Evolutionary conservation across 2,329 filamentous ascomycete genomes (phyloP).

Genomic region (Beauveria varroae): DNA sequence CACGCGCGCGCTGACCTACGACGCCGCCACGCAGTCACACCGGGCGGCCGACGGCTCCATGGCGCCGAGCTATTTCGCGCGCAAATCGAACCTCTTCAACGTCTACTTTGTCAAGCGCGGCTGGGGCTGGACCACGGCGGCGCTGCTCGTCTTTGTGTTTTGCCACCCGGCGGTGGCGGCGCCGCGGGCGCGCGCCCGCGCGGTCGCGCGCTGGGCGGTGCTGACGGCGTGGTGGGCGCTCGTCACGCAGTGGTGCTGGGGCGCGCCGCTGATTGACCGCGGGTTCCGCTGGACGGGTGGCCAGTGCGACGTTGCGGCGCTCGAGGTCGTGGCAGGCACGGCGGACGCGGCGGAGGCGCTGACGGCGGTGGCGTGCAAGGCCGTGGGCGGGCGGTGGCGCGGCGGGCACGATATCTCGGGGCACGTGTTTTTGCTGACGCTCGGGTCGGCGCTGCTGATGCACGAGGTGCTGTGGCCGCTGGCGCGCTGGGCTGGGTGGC

Average conservation of each 20-base stretch:
- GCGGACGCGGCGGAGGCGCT: conserved; percentile 45
- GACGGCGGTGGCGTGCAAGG: conserved; percentile 74
- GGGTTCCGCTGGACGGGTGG: conserved; percentile 86
- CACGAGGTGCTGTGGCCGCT: conserved; percentile 67
- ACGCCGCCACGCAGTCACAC: conserved; percentile 55
- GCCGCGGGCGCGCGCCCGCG: conserved; percentile 40
- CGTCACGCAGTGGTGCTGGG: conserved; percentile 96
- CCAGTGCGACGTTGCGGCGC: conserved; percentile 58
- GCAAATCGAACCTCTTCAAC: conserved; percentile 90
- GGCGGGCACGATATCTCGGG: conserved; percentile 97
- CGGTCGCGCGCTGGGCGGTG: conserved; percentile 58
- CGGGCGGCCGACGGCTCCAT: conserved; percentile 43
- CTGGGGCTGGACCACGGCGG: conserved; percentile 82
- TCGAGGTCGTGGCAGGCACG: conserved; percentile 38
- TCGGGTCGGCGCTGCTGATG: conserved; percentile 73
- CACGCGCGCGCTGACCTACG: conserved; percentile 57
- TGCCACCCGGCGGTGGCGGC: conserved; percentile 52
- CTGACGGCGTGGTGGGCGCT: conserved; percentile 76
- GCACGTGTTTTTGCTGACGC: conserved; percentile 85
- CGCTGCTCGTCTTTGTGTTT: conserved; percentile 62
- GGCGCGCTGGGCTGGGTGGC: conserved; percentile 30
- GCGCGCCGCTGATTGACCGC: conserved; percentile 81
- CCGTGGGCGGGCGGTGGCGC: conserved; percentile 73
- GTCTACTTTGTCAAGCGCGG: conserved; percentile 88
- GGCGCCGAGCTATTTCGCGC: conserved; percentile 82